Conservation (phyloP, 768 basidiomycete species). For the Pleurotus djamor region DNA sequence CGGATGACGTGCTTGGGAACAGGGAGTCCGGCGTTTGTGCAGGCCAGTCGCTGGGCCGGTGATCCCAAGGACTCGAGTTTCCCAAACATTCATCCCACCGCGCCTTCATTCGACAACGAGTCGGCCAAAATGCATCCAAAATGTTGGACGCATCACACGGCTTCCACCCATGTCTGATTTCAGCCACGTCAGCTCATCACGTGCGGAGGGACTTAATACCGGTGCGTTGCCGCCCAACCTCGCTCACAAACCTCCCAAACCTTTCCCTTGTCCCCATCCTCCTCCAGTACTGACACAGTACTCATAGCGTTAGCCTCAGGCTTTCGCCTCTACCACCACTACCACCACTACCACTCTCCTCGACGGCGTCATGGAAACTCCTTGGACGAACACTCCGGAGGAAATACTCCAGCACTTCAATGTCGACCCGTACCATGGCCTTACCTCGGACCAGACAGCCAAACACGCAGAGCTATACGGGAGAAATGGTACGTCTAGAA, state of each 20-base stretch:
- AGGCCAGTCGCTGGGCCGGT: not conserved
- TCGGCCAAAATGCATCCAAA: not conserved
- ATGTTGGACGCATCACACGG: constrained; percentile 2
- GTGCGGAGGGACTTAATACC: constrained; percentile 1
- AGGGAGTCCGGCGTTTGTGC: not conserved
- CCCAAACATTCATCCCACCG: not conserved
- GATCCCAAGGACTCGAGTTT: not conserved
- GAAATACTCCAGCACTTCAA: constrained; percentile 73
- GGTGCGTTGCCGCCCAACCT: not conserved
- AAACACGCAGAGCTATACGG: constrained; percentile 81
- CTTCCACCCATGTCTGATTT: not conserved
- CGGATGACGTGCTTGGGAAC: constrained; percentile 8
- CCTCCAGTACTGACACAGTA: not conserved
- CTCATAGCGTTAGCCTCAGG: not conserved
- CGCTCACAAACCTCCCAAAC: not conserved
- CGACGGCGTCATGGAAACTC: constrained; percentile 52
- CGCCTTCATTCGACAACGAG: not conserved
- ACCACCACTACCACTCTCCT: not conserved
- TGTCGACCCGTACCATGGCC: constrained; percentile 61
- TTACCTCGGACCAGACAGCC: constrained; percentile 63
- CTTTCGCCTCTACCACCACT: not conserved
- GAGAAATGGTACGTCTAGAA: constrained; percentile 64
- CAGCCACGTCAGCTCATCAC: constrained; percentile 7
- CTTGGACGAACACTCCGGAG: constrained; percentile 75
- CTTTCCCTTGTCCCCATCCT: not conserved